Conservation (phyloP, 1,139 yeast species). For the Candida labiduridarum region DNA sequence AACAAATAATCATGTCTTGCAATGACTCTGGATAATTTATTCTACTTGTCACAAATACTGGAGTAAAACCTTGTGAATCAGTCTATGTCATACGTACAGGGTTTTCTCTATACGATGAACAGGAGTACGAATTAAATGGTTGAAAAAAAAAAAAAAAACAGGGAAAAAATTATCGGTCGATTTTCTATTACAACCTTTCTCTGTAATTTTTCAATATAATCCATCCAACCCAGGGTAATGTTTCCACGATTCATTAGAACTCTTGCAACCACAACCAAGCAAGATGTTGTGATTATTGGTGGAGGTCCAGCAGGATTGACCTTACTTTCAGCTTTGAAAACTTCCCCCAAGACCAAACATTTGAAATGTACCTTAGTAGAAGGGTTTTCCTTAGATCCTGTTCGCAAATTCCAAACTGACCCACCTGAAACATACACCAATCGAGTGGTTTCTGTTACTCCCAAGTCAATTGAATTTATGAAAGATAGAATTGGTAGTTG, state of each 20-base stretch:
- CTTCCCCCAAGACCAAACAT: conserved; percentile 60
- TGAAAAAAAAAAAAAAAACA: not conserved
- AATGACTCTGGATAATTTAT: too few species aligned
- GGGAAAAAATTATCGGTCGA: conserved; percentile 1
- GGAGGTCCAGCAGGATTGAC: conserved; percentile 98
- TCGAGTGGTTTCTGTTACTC: conserved; percentile 84
- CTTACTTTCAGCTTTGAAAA: conserved; percentile 74
- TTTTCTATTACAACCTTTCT: not conserved
- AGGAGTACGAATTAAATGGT: not conserved
- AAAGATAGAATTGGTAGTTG: conserved; percentile 71
- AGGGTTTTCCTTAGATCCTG: conserved; percentile 58
- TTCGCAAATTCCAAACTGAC: conserved; percentile 50
- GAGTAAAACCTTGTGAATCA: too few species aligned
- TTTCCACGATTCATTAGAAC: conserved; percentile 8
- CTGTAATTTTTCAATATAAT: not conserved
- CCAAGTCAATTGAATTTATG: conserved; percentile 70
- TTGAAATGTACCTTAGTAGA: conserved; percentile 74
- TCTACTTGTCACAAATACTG: too few species aligned
- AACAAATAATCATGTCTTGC: too few species aligned
- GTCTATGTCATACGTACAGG: too few species aligned
- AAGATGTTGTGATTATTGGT: conserved; percentile 87
- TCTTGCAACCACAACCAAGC: conserved; percentile 20
- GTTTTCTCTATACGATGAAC: not conserved
- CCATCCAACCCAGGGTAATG: conserved; percentile 1
- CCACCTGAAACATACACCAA: conserved; percentile 73